A percentile compares a stretch with the other conserved stretches of the same genome.
phyloP scores from a whole-genome alignment of 2,329 filamentous ascomycete species.

The Cryphonectria japonica region DNA sequence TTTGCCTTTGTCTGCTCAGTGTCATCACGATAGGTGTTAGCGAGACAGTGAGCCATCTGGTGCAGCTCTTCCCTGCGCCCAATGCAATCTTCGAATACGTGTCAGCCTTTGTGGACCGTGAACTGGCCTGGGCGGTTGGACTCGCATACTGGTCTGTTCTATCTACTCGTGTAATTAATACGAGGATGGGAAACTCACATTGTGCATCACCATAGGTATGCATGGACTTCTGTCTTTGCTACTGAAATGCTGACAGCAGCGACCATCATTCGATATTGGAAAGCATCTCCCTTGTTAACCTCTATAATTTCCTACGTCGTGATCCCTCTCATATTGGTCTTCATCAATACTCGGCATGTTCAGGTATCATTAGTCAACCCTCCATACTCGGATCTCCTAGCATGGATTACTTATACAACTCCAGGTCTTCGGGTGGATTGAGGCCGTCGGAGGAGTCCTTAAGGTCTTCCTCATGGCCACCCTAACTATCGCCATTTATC shows the following conservation, averaged over 20 bases:
- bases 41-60: constrained; percentile 31
- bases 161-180: background rate
- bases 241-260: constrained; percentile 28
- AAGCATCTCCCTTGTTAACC: constrained; percentile 9
- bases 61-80: constrained; percentile 31
- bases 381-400: background rate
- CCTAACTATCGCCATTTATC: constrained; percentile 29
- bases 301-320: constrained; percentile 20
- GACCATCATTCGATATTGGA: constrained; percentile 23
- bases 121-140: constrained; percentile 30
- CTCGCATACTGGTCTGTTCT: constrained; percentile 30
- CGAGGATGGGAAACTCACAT: background rate
- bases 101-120: constrained; percentile 31
- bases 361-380: background rate
- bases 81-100: constrained; percentile 32
- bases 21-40: constrained; percentile 29
- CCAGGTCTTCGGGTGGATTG: constrained; percentile 34
- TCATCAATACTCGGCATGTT: constrained; percentile 28
- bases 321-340: constrained; percentile 17
- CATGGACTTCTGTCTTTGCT: constrained; percentile 26
- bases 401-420: background rate
- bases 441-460: constrained; percentile 32
- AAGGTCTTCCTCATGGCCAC: constrained; percentile 31
- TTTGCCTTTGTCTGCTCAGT: constrained; percentile 27
- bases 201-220: constrained; percentile 9